Conservation (phyloP, 768 basidiomycete species). For the Pleurotus tuber-regium region DNA sequence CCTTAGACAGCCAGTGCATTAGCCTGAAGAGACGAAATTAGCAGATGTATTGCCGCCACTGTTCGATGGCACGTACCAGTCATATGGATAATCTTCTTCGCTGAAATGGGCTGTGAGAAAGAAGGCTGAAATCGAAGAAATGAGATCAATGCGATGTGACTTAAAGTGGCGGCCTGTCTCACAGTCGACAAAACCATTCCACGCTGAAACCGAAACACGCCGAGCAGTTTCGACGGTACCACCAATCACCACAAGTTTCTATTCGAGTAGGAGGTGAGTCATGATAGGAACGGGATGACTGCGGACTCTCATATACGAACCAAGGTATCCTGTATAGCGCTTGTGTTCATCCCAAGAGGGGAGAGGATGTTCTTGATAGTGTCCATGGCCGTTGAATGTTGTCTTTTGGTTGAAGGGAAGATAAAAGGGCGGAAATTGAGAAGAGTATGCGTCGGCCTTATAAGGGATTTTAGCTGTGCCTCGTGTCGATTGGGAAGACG, state of each 20-base stretch:
- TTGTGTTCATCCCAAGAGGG: slow-evolving; percentile 64
- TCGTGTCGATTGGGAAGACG: slow-evolving; percentile 41
- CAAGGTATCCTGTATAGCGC: slow-evolving; percentile 76
- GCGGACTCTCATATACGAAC: slow-evolving; percentile 50
- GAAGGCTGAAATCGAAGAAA: slow-evolving; percentile 50
- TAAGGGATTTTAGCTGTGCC: slow-evolving; percentile 38
- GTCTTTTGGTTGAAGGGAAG: slow-evolving; percentile 16
- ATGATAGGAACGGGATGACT: too few species aligned
- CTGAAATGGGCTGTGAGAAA: slow-evolving; percentile 89
- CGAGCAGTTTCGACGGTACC: slow-evolving; percentile 87
- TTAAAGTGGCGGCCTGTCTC: slow-evolving; percentile 18
- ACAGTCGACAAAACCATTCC: slow-evolving; percentile 92
- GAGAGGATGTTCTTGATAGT: slow-evolving; percentile 68
- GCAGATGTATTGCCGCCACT: slow-evolving; percentile 11
- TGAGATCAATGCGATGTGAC: slow-evolving; percentile 2
- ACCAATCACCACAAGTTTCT: slow-evolving; percentile 91
- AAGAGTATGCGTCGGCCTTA: slow-evolving; percentile 40
- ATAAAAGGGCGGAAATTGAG: slow-evolving; percentile 28
- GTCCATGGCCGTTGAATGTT: slow-evolving; percentile 49
- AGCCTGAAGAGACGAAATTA: slow-evolving; percentile 45
- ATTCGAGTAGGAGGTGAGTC: slow-evolving; percentile 2
- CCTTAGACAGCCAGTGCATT: slow-evolving; percentile 89
- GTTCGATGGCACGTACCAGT: slow-evolving; percentile 51
- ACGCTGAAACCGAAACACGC: slow-evolving; percentile 77
- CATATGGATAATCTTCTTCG: slow-evolving; percentile 85